Base-by-base conservation (phyloP, 2,329 filamentous ascomycete species). In the Conoideocrella luteorostrata region DNA sequence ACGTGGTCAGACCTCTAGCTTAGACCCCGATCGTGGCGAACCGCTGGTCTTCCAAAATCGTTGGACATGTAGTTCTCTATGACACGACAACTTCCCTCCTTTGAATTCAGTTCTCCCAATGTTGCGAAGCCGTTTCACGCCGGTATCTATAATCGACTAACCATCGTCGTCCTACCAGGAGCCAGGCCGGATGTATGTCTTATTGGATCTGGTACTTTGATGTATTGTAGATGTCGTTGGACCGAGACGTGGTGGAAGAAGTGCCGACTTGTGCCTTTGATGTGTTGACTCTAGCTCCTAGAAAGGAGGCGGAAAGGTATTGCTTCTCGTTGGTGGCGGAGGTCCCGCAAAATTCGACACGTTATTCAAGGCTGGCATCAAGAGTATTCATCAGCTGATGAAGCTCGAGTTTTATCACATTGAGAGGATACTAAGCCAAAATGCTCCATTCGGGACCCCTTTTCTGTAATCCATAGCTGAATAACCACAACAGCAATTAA, bases 371-470 rank as follows among this genome's bases (percentile, higher is more conserved):
- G 80, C 80, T n/a, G 80, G 82, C 1, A 77, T 97, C 43, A 78
- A 69, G 22, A 86, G 71, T 5, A 79, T 97, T 5, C 77, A 84
- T 33, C 75, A 78, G n/a, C 68, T 98, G 11, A 78, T 82, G 13
- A 65, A 62, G 6, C 72, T 80, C 12, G 83, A 91, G 28, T 71
- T 83, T 21, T 76, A 81, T 42, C 75, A 80, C 21, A 87, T 98
- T 41, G 91, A 97, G 55, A 75, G 80, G 38, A 66, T 88, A 20
- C 62, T 95, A 37, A 84, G 81, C 50, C 83, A 84, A 43, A 88
- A 95, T 51, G 87, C 89, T 0, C 88, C 91, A 0, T 95, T 86
- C 56, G 93, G 91, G 0, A n/a, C n/a, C n/a, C n/a, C n/a, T n/a
- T n/a, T n/a, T n/a, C n/a, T n/a, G n/a, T n/a, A n/a, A n/a, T n/a